Evolutionary conservation across 257 asterid genomes (phyloP).

Genomic region (Nemophila menziesii): DNA sequence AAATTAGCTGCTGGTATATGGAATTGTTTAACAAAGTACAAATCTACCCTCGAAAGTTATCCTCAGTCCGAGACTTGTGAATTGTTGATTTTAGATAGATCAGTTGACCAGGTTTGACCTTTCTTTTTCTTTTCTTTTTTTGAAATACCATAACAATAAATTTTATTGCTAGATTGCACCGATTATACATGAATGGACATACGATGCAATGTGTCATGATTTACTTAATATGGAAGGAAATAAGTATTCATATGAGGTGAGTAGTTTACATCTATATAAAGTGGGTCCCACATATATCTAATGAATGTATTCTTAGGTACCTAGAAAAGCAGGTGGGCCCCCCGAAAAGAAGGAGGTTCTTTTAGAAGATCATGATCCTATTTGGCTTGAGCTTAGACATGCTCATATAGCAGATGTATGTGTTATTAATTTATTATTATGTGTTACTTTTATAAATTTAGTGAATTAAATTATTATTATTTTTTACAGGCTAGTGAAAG

Average conservation of each 20-base stretch:
- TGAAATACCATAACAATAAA: background rate
- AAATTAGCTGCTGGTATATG: conserved; percentile 96
- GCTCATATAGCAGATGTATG: conserved; percentile 98
- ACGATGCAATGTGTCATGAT: conserved; percentile 99
- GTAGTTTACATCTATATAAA: conserved; percentile 10
- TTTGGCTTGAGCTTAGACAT: conserved; percentile 99
- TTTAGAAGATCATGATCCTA: conserved; percentile 97
- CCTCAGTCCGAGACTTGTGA: conserved; percentile 98
- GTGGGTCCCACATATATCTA: conserved; percentile 1
- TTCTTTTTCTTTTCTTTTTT: background rate
- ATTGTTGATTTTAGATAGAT: conserved; percentile 89
- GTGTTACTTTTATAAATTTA: conserved; percentile 22
- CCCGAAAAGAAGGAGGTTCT: conserved; percentile 97
- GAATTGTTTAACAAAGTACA: conserved; percentile 83
- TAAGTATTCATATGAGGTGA: conserved; percentile 90
- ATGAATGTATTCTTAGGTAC: conserved; percentile 44
- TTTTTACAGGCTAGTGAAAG: conserved; percentile 77
- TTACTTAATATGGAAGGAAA: conserved; percentile 91
- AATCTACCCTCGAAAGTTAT: conserved; percentile 57
- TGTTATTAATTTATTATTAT: conserved; percentile 10
- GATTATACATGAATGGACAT: conserved; percentile 96
- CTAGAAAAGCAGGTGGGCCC: conserved; percentile 61
- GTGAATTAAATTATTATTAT: no score
- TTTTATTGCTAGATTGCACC: conserved; percentile 64
- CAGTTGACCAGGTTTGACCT: conserved; percentile 74